These are phyloP conservation scores for Geranomyces michiganensis DNA, from an alignment of 192 early-diverging fungal genomes.

Conservation along the genomic window DNA sequence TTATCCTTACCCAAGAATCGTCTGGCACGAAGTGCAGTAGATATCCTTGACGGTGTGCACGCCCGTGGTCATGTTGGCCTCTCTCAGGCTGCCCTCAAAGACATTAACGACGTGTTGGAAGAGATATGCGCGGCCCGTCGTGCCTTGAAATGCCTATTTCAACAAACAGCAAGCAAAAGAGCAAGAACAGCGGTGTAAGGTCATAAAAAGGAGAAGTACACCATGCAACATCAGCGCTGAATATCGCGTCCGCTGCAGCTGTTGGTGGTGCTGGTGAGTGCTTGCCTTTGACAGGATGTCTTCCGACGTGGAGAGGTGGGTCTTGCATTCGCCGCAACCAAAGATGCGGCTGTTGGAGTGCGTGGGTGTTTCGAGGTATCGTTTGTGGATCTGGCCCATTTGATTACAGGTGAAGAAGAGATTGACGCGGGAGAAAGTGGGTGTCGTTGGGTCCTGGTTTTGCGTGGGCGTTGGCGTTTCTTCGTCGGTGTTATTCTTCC, in stretches of 20 bases:
- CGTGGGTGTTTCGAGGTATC: slow-evolving; percentile 33
- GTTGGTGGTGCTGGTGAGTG: no score
- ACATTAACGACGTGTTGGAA: slow-evolving; percentile 62
- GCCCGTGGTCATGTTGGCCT: slow-evolving; percentile 74
- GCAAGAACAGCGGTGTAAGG: no score
- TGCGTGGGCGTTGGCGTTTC: no score
- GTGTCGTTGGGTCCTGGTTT: no score
- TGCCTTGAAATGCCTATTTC: slow-evolving; percentile 58
- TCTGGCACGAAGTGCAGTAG: slow-evolving; percentile 53
- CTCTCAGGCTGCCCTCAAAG: slow-evolving; percentile 54
- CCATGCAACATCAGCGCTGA: no score
- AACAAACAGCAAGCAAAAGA: background rate
- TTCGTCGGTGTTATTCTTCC: no score
- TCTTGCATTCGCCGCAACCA: slow-evolving; percentile 37
- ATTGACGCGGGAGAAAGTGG: no score
- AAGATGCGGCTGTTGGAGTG: slow-evolving; percentile 31
- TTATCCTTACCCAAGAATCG: slow-evolving; percentile 45
- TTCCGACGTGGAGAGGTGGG: slow-evolving; percentile 37
- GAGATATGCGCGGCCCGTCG: slow-evolving; percentile 68
- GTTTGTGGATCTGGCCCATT: slow-evolving; percentile 39
- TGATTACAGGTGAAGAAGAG: no score
- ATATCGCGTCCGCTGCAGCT: no score
- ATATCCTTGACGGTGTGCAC: slow-evolving; percentile 73
- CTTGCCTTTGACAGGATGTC: slow-evolving; percentile 34
- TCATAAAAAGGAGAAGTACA: background rate